Conservation (phyloP, 192 early-diverging fungal genomes). For the Backusella morwellensis region DNA sequence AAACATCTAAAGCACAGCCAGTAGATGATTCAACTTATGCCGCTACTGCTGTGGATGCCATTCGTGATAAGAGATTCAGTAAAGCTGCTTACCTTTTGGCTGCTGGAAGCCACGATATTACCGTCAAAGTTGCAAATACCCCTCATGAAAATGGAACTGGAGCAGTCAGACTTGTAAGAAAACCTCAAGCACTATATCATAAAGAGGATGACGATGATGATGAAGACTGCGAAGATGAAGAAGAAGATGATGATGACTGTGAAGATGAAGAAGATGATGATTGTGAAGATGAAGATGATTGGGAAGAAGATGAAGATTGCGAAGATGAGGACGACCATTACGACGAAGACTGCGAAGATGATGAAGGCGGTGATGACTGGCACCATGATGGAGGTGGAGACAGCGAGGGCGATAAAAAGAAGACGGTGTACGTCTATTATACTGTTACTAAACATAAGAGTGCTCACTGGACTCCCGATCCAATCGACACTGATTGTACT, state of each 20-base stretch:
- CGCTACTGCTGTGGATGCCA: neutral
- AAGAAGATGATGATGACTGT: neutral
- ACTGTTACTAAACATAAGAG: neutral
- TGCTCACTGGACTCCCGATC: neutral
- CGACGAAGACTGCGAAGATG: neutral
- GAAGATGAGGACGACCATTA: neutral
- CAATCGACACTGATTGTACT: neutral
- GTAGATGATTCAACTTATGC: neutral
- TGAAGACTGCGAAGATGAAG: neutral
- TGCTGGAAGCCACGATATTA: constrained; percentile 5
- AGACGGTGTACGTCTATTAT: constrained; percentile 9
- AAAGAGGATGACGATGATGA: neutral
- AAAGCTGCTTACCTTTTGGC: neutral
- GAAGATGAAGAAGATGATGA: neutral
- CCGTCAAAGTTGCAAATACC: constrained; percentile 11
- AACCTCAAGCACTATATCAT: neutral
- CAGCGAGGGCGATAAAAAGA: neutral
- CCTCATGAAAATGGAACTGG: neutral
- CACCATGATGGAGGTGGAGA: neutral
- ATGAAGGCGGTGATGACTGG: neutral
- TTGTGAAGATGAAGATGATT: neutral
- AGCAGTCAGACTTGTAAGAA: constrained; percentile 2
- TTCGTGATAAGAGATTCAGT: neutral
- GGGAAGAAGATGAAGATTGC: neutral
- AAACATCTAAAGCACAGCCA: neutral